Evolutionary conservation across 805 yeast species (phyloP).

Genomic region (Metschnikowia borealis): DNA sequence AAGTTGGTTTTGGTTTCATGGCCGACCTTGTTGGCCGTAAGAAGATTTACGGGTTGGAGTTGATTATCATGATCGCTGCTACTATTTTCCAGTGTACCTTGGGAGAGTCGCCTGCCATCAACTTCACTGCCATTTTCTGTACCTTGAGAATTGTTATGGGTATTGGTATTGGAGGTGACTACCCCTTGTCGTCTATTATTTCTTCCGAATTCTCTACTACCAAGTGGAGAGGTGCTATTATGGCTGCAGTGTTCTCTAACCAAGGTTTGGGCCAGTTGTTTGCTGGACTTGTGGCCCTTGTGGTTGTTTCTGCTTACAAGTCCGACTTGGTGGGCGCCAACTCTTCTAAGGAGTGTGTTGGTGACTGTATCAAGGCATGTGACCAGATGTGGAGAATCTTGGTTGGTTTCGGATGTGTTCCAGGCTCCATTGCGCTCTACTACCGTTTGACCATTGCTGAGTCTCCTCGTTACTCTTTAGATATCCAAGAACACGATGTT

Average conservation of each 20-base stretch:
- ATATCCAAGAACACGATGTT: slow-evolving; percentile 59
- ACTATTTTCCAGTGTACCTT: slow-evolving; percentile 72
- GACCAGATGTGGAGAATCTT: slow-evolving; percentile 95
- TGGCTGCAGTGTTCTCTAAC: slow-evolving; percentile 94
- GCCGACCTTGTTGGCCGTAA: slow-evolving; percentile 87
- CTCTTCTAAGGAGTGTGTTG: slow-evolving; percentile 57
- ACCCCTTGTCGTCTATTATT: slow-evolving; percentile 89
- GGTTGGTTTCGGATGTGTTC: slow-evolving; percentile 86
- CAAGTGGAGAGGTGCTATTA: slow-evolving; percentile 96
- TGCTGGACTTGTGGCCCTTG: slow-evolving; percentile 79
- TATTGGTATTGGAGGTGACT: slow-evolving; percentile 97
- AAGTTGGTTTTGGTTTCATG: slow-evolving; percentile 74
- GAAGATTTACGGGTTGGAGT: slow-evolving; percentile 80
- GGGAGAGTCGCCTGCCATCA: slow-evolving; percentile 69
- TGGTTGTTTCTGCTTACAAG: slow-evolving; percentile 76
- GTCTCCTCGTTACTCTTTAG: slow-evolving; percentile 88
- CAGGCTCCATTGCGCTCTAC: slow-evolving; percentile 80
- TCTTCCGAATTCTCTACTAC: slow-evolving; percentile 91
- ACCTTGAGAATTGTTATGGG: slow-evolving; percentile 87
- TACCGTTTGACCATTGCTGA: slow-evolving; percentile 93
- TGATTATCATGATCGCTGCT: slow-evolving; percentile 78
- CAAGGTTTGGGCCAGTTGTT: slow-evolving; percentile 95
- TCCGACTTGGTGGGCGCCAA: slow-evolving; percentile 50
- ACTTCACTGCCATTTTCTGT: slow-evolving; percentile 67
- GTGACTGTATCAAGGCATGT: slow-evolving; percentile 67